Evolutionary conservation across 495 filamentous ascomycete species (phyloP), one percentile per base, ranked within the genome.

Genomic region (Daldinia loculata): DNA sequence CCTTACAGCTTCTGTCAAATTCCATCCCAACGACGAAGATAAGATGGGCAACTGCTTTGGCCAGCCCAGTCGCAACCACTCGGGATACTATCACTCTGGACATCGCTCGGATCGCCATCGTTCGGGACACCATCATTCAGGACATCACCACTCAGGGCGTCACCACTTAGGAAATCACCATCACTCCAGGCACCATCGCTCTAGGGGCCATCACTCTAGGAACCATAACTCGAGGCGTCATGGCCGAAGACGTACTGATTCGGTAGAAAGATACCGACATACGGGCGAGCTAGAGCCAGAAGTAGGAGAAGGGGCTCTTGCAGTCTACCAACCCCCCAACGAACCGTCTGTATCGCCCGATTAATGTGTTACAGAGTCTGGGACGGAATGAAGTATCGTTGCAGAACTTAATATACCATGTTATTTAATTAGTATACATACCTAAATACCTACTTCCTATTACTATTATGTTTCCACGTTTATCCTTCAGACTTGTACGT

Each of bases 41-140:
- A 53, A 53, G 12, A 53, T 53, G 50, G 50, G 50, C 4, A 26
- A 53, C 4, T 53, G 50, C 6, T 53, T 53, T 30, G 14, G 50
- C 12, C 50, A 53, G 12, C 50, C 50, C 1, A n/a, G 24, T 8
- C 2, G 24, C 4, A 30, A 4, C 2, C 26, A 30, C 11, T 7
- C 50, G 11, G 4, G 32, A 34, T 34, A 34, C 32, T 34, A 34
- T 11, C 32, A 34, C 9, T 34, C 32, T 11, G 32, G 32, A 11
- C 0, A 11, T 9, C 32, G 30, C 7, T 9, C 30, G 30, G 30
- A 32, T 32, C 7, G 8, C 7, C 30, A 32, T 2, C 30, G 30
- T 9, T 32, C 30, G 30, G 30, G 30, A 32, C 30, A n/a, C n/a
- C n/a, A n/a, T n/a, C n/a, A n/a, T n/a, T n/a, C n/a, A n/a, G n/a